Conservation (phyloP, 805 yeast genomes). For the Saccharomycopsis microspora region DNA sequence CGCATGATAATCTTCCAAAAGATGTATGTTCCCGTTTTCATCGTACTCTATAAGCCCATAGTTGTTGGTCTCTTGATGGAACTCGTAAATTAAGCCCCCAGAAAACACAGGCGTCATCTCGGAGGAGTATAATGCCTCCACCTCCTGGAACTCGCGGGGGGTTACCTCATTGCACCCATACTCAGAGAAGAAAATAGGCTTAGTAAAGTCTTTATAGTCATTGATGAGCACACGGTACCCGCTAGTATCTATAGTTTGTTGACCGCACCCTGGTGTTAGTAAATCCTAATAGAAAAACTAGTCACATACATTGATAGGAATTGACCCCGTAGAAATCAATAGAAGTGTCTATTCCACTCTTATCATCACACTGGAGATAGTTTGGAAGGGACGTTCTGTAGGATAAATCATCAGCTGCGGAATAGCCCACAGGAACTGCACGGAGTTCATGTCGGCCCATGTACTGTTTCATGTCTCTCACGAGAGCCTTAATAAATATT, state of each 20-base stretch:
- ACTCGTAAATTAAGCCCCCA: slow-evolving; percentile 82
- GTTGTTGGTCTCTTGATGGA: slow-evolving; percentile 64
- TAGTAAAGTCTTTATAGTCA: slow-evolving; percentile 55
- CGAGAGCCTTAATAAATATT: slow-evolving; percentile 61
- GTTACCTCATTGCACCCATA: slow-evolving; percentile 79
- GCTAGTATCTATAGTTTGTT: slow-evolving; percentile 68
- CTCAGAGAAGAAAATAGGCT: slow-evolving; percentile 84
- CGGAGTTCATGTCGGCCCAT: slow-evolving; percentile 49
- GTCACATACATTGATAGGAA: slow-evolving; percentile 49
- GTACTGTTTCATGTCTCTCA: slow-evolving; percentile 73
- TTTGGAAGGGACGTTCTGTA: slow-evolving; percentile 69
- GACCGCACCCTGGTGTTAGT: slow-evolving; percentile 42
- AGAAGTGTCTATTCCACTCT: slow-evolving; percentile 32
- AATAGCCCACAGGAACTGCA: slow-evolving; percentile 80
- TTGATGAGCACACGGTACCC: slow-evolving; percentile 63
- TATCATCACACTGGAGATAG: slow-evolving; percentile 67
- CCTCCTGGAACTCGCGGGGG: slow-evolving; percentile 75
- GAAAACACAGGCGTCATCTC: slow-evolving; percentile 69
- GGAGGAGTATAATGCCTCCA: slow-evolving; percentile 52
- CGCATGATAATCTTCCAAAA: slow-evolving; percentile 36
- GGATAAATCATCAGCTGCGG: slow-evolving; percentile 87
- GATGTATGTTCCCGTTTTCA: slow-evolving; percentile 28
- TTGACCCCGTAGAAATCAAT: slow-evolving; percentile 79
- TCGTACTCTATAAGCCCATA: slow-evolving; percentile 61
- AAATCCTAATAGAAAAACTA: neutral